phyloP scores from a whole-genome alignment of 371 early-diverging fungal genomes.

The Choanephora cucurbitarum region DNA sequence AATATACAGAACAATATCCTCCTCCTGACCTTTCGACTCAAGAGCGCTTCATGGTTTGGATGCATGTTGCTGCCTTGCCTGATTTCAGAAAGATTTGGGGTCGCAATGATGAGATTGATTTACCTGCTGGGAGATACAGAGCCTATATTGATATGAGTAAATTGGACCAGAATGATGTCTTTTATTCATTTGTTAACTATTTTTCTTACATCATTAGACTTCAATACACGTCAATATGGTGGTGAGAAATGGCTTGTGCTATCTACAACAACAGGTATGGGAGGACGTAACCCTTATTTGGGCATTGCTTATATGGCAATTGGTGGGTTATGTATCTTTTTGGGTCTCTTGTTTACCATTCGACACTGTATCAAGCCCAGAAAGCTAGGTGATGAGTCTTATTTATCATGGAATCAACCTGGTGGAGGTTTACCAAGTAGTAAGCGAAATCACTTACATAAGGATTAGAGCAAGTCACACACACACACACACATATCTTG shows the following conservation, averaged over 20 bases:
- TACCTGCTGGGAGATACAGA: conserved; percentile 66
- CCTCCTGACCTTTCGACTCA: conserved; percentile 73
- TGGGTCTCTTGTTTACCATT: conserved; percentile 83
- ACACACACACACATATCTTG: not conserved
- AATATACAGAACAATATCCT: conserved; percentile 53
- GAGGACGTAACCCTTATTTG: conserved; percentile 94
- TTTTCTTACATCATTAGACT: conserved; percentile 56
- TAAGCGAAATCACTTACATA: conserved; percentile 21
- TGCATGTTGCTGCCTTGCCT: conserved; percentile 95
- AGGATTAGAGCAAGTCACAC: conserved; percentile 13
- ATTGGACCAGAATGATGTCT: conserved; percentile 12
- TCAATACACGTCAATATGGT: conserved; percentile 77
- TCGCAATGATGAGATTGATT: conserved; percentile 58
- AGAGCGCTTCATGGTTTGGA: conserved; percentile 98
- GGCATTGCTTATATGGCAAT: conserved; percentile 92
- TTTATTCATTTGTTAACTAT: not conserved
- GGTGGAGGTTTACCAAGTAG: conserved; percentile 40
- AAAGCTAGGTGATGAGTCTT: conserved; percentile 48
- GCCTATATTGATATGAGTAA: conserved; percentile 69
- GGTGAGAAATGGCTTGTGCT: conserved; percentile 95
- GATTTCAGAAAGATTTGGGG: conserved; percentile 97
- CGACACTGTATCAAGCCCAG: conserved; percentile 86
- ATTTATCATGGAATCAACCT: conserved; percentile 45
- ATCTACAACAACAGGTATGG: conserved; percentile 88
- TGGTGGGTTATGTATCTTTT: conserved; percentile 80